Evolutionary conservation across 176 grass and related monocot genomes (phyloP).

Genomic region (Thinopyrum elongatum): DNA sequence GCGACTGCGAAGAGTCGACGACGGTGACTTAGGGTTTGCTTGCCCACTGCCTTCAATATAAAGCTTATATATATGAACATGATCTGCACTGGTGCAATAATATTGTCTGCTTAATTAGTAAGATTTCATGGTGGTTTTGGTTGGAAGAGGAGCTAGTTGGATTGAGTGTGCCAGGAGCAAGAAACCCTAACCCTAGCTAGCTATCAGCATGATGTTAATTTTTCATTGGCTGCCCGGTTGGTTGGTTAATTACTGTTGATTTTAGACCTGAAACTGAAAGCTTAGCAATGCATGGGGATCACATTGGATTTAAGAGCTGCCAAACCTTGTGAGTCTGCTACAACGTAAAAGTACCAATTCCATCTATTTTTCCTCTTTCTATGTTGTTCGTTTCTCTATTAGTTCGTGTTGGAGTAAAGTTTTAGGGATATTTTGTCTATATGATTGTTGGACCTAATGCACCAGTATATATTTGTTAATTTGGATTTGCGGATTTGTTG

Average conservation of each 20-base stretch:
- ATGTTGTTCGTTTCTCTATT: not conserved
- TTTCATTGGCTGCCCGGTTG: slow-evolving; percentile 24
- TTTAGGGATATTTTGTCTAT: slow-evolving; percentile 39
- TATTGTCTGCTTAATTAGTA: slow-evolving; percentile 34
- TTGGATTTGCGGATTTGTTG: slow-evolving; percentile 26
- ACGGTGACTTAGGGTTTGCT: slow-evolving; percentile 39
- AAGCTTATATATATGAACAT: slow-evolving; percentile 30
- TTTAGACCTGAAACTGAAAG: not conserved
- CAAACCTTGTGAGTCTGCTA: not conserved
- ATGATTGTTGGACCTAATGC: slow-evolving; percentile 29
- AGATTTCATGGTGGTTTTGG: slow-evolving; percentile 43
- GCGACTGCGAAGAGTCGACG: not conserved
- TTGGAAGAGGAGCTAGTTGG: slow-evolving; percentile 2
- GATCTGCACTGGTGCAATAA: slow-evolving; percentile 42
- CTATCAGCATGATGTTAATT: slow-evolving; percentile 28
- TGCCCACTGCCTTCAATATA: slow-evolving; percentile 27
- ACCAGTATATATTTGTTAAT: slow-evolving; percentile 30
- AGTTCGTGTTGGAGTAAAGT: slow-evolving; percentile 30
- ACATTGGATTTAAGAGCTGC: slow-evolving; percentile 12
- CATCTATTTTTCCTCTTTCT: not conserved
- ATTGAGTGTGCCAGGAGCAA: slow-evolving; percentile 15
- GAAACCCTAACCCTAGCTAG: slow-evolving; percentile 77
- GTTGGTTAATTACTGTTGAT: slow-evolving; percentile 22
- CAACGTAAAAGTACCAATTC: not conserved
- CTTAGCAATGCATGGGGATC: slow-evolving; percentile 9